Conservation (phyloP, 768 basidiomycete species). For the Leccinum ochraceum region DNA sequence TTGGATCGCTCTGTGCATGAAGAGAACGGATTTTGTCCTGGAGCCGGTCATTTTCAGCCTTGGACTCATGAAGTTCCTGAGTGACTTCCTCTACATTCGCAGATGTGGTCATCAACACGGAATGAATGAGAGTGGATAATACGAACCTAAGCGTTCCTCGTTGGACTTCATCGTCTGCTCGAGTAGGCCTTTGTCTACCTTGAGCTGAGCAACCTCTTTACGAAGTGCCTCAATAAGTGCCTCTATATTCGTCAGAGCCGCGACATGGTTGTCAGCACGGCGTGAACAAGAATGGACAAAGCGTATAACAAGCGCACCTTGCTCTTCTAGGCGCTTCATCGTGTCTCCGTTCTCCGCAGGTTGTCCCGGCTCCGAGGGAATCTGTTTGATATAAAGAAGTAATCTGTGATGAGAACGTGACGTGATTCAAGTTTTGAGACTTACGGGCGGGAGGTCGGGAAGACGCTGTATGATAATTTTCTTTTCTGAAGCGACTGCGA, state of each 20-base stretch:
- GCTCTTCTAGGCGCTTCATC: neutral
- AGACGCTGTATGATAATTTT: neutral
- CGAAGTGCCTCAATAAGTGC: neutral
- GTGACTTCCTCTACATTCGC: too few species aligned
- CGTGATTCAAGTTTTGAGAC: neutral
- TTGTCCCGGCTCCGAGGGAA: neutral
- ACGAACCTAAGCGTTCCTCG: neutral
- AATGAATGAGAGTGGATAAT: too few species aligned
- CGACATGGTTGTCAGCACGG: too few species aligned
- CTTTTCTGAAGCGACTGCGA: neutral
- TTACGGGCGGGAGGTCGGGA: neutral
- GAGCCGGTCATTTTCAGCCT: too few species aligned
- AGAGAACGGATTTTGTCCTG: too few species aligned
- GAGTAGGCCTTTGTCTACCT: neutral
- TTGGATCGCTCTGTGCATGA: neutral
- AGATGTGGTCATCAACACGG: too few species aligned
- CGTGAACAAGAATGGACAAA: too few species aligned
- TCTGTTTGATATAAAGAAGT: neutral
- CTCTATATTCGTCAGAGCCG: neutral
- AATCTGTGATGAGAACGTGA: neutral
- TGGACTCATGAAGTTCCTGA: too few species aligned
- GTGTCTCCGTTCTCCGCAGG: neutral
- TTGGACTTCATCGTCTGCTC: neutral
- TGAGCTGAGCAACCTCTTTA: neutral
- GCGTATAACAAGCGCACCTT: neutral